Evolutionary conservation across 345 rosid genomes (phyloP), one percentile per base, ranked within the genome.

Genomic region (Populus euphratica): DNA sequence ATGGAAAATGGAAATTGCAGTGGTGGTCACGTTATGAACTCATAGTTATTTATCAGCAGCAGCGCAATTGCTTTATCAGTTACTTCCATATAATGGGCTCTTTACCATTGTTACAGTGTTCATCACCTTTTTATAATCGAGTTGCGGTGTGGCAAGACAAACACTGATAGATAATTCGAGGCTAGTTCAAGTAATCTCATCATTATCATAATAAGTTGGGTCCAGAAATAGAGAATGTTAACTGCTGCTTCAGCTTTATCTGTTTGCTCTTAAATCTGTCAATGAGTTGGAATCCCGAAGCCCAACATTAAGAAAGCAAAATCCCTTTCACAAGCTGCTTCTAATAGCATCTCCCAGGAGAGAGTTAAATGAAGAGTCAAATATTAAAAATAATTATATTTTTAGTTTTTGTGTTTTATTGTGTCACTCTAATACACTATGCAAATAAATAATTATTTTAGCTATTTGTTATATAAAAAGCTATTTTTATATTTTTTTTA

Each of bases 351-450:
- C 29, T 27, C n/a, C n/a, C n/a, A n/a, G n/a, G 29, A 1, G 29
- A 27, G 1, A 27, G 29, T 1, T 27, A 27, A 27, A 27, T 27
- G 1, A 27, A 27, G 29, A 27, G 29, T 1, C 1, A 27, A 27
- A 27, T 27, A 27, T 27, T 27, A 27, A 27, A 27, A 27, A 27
- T 27, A 27, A 27, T 27, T 27, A 27, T 27, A 25, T 27, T 27
- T 27, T 27, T 27, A 27, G 0, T 27, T 27, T 0, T 27, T 27
- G 1, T 27, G n/a, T 27, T 27, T 27, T 27, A 27, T 27, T 27
- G n/a, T n/a, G n/a, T n/a, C n/a, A n/a, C n/a, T n/a, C 1, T 27
- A 27, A 27, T 1, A 1, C 1, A 1, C 1, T 1, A 27, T 27
- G 1, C 29, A 27, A 27, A 1, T 27, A 27, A 27, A 27, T 27